Evolutionary conservation across 768 basidiomycete genomes (phyloP).

Genomic region (Coprinellus aureogranulatus): DNA sequence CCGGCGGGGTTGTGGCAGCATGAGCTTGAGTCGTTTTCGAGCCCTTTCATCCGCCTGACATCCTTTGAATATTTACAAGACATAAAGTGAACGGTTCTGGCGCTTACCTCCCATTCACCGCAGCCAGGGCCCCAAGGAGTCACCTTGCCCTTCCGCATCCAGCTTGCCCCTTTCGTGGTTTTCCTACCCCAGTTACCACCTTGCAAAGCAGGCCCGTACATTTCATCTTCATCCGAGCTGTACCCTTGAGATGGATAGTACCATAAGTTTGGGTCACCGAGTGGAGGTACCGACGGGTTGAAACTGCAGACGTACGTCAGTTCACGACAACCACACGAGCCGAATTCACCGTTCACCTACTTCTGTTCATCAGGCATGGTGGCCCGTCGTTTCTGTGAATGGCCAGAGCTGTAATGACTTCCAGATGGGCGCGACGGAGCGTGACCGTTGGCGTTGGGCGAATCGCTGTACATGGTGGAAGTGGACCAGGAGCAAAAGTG

Average conservation of each 20-base stretch:
- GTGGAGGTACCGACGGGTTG: conserved; percentile 34
- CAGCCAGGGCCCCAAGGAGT: conserved; percentile 79
- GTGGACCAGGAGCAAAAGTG: neutral
- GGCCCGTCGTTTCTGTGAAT: conserved; percentile 20
- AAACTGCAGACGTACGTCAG: neutral
- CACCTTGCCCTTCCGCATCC: conserved; percentile 81
- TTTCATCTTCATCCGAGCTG: conserved; percentile 60
- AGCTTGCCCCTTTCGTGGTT: conserved; percentile 68
- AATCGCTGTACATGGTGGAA: conserved; percentile 2
- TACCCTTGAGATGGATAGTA: conserved; percentile 82
- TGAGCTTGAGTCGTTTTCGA: conserved; percentile 69
- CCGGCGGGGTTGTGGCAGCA: conserved; percentile 60
- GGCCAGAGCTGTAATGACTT: neutral
- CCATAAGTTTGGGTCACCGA: conserved; percentile 76
- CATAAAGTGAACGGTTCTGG: conserved; percentile 3
- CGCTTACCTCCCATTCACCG: conserved; percentile 81
- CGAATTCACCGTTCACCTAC: conserved; percentile 20
- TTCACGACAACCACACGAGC: neutral
- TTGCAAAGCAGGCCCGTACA: conserved; percentile 22
- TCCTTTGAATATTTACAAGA: conserved; percentile 9
- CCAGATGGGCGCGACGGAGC: neutral
- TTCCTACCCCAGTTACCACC: conserved; percentile 87
- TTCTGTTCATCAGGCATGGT: conserved; percentile 24
- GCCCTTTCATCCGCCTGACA: conserved; percentile 77
- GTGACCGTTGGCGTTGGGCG: conserved; percentile 3